Percentiles rank a stretch among this genome's conserved stretches.
These are phyloP conservation scores for Acanthamoeba lenticulata DNA, from an alignment of 208 protist species.

Conservation along the genomic window DNA sequence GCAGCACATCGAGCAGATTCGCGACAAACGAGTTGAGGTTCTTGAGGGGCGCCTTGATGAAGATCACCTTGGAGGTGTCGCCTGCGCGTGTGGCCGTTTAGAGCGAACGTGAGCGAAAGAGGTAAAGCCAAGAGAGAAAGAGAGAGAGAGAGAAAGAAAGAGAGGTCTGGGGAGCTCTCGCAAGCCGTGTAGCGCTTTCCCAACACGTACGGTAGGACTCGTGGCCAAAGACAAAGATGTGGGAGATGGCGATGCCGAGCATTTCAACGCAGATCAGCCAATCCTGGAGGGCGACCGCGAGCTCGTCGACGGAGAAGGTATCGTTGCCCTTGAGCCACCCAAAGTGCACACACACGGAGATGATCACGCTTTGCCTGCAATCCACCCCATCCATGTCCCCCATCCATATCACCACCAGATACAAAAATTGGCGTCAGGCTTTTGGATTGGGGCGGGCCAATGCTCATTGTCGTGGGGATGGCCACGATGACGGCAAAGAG, in stretches of 20 bases:
- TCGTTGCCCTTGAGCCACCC: conserved; percentile 9
- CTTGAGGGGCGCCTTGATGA: not conserved
- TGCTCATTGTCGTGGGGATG: no score
- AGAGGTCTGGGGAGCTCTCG: no score
- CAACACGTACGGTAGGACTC: conserved; percentile 50
- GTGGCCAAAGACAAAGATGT: conserved; percentile 6
- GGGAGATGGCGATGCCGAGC: not conserved
- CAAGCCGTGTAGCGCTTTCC: no score
- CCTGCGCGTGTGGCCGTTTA: no score
- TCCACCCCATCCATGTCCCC: not conserved
- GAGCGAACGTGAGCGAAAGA: no score
- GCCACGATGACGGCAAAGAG: no score
- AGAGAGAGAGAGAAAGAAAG: no score
- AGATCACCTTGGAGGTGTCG: not conserved
- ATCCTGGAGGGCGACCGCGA: conserved; percentile 6
- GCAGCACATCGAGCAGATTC: not conserved
- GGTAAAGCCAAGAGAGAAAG: no score
- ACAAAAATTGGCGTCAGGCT: no score
- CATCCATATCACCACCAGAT: no score
- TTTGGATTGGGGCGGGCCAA: no score
- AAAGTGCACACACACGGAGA: not conserved
- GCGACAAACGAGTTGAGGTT: not conserved
- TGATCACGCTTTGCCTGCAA: conserved; percentile 12
- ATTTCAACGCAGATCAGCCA: conserved; percentile 22
- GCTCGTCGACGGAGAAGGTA: conserved; percentile 7